A percentile compares a stretch with the other conserved stretches of the same genome.
Evolutionary conservation across 2,329 filamentous ascomycete species (phyloP).

Genomic region (Xylaria sp.): DNA sequence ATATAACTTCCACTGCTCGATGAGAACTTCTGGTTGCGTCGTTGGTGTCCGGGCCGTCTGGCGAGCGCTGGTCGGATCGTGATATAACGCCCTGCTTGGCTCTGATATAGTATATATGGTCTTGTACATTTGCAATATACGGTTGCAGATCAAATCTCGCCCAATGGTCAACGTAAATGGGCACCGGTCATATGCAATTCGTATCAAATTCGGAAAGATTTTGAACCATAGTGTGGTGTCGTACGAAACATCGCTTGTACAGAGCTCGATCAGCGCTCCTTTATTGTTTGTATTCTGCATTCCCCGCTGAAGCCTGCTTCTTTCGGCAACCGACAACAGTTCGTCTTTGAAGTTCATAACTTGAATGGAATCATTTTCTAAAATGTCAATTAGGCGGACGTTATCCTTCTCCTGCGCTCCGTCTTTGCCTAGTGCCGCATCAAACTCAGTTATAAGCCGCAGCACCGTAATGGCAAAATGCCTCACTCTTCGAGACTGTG

Average conservation of each 20-base stretch:
- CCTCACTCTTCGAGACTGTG: constrained; percentile 89
- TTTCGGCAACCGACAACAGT: constrained; percentile 88
- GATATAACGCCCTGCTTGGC: constrained; percentile 71
- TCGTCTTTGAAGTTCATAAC: constrained; percentile 95
- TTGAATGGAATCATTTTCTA: constrained; percentile 87
- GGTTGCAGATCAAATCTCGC: constrained; percentile 90
- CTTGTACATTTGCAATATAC: constrained; percentile 92
- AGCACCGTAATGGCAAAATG: constrained; percentile 93
- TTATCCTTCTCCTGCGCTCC: constrained; percentile 69
- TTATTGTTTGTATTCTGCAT: constrained; percentile 85
- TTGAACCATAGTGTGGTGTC: constrained; percentile 98
- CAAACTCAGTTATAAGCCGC: constrained; percentile 92
- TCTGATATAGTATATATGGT: constrained; percentile 84
- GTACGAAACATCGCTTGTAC: constrained; percentile 93
- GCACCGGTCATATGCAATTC: constrained; percentile 89
- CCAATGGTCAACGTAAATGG: constrained; percentile 91
- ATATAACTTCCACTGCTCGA: constrained; percentile 99
- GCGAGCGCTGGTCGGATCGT: constrained; percentile 68
- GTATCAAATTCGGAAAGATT: constrained; percentile 93
- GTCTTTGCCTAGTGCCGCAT: constrained; percentile 83
- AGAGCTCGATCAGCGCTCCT: constrained; percentile 90
- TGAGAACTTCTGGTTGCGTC: constrained; percentile 83
- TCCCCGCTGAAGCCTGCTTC: constrained; percentile 89
- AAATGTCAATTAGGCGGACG: constrained; percentile 84
- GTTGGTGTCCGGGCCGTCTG: constrained; percentile 67